These are phyloP conservation scores for Yamadazyma sp. DNA, from an alignment of 805 yeast species.

Conservation along the genomic window DNA sequence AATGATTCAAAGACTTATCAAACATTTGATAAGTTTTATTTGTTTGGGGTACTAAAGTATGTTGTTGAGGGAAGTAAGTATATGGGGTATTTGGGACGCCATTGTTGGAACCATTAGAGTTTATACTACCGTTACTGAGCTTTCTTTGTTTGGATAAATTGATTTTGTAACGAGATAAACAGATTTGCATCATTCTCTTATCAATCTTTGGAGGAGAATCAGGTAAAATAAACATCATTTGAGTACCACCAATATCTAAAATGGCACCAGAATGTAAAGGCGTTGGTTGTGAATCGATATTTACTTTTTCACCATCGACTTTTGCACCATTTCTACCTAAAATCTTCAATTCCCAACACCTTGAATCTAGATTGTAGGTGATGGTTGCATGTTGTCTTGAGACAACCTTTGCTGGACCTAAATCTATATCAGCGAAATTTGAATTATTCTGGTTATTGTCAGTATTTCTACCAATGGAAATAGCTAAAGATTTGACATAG, in stretches of 20 bases:
- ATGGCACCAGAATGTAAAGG: conserved; percentile 83
- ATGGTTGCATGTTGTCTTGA: conserved; percentile 87
- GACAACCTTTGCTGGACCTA: conserved; percentile 98
- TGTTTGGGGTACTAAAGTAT: conserved; percentile 18
- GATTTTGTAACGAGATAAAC: conserved; percentile 31
- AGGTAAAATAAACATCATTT: conserved; percentile 98
- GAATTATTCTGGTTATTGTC: conserved; percentile 17
- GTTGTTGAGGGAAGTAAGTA: conserved; percentile 18
- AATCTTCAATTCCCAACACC: conserved; percentile 84
- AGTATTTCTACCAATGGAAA: conserved; percentile 87
- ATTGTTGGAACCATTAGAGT: not conserved
- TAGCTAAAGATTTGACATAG: conserved; percentile 74
- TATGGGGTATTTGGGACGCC: conserved; percentile 6
- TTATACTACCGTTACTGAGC: conserved; percentile 5
- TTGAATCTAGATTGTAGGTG: conserved; percentile 65
- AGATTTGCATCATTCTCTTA: conserved; percentile 39
- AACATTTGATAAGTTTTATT: conserved; percentile 53
- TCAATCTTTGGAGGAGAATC: conserved; percentile 76
- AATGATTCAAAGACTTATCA: conserved; percentile 38
- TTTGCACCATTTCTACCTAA: conserved; percentile 92
- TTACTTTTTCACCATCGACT: conserved; percentile 66
- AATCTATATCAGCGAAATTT: conserved; percentile 68
- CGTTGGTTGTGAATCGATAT: conserved; percentile 49
- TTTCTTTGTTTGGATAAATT: conserved; percentile 20
- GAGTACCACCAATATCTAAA: conserved; percentile 93